Conservation (phyloP, 1,284 basidiomycete genomes). For the Malassezia globosa region DNA sequence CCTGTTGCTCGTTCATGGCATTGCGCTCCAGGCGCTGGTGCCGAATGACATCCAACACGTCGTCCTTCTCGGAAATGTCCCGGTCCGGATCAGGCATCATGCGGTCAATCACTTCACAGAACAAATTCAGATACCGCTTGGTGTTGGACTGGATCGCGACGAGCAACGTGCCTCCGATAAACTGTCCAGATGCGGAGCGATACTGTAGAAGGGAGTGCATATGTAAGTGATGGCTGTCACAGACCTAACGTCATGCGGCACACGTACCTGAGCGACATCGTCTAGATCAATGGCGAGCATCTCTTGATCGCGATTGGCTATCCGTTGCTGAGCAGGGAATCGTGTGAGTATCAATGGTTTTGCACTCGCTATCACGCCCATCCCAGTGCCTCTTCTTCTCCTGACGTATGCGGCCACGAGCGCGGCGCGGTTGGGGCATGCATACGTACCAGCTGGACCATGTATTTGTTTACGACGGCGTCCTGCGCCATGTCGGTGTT, state of each 20-base stretch:
- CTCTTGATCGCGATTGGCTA: slow-evolving; percentile 83
- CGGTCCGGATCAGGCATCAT: slow-evolving; percentile 62
- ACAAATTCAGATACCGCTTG: slow-evolving; percentile 77
- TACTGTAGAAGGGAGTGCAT: slow-evolving; percentile 5
- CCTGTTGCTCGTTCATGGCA: slow-evolving; percentile 52
- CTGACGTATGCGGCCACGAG: too few relatives aligned
- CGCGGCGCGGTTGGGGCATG: too few relatives aligned
- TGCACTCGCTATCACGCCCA: slow-evolving; percentile 5
- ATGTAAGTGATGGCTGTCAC: too few relatives aligned
- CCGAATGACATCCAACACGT: slow-evolving; percentile 44
- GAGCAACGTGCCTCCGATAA: slow-evolving; percentile 20
- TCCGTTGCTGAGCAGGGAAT: slow-evolving; percentile 74
- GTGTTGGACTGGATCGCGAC: slow-evolving; percentile 64
- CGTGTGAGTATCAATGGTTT: background rate
- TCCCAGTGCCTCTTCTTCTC: too few relatives aligned
- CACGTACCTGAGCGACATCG: slow-evolving; percentile 59
- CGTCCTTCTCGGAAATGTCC: slow-evolving; percentile 62
- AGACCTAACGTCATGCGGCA: background rate
- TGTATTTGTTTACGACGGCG: slow-evolving; percentile 61
- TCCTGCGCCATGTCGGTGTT: slow-evolving; percentile 10
- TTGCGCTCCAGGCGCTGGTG: slow-evolving; percentile 84
- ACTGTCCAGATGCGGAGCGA: slow-evolving; percentile 5
- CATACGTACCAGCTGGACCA: slow-evolving; percentile 66
- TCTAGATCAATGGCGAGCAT: slow-evolving; percentile 71
- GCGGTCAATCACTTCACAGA: slow-evolving; percentile 75